Base-by-base conservation (phyloP, 1,139 yeast genomes). In the Zygosaccharomyces sapae region DNA sequence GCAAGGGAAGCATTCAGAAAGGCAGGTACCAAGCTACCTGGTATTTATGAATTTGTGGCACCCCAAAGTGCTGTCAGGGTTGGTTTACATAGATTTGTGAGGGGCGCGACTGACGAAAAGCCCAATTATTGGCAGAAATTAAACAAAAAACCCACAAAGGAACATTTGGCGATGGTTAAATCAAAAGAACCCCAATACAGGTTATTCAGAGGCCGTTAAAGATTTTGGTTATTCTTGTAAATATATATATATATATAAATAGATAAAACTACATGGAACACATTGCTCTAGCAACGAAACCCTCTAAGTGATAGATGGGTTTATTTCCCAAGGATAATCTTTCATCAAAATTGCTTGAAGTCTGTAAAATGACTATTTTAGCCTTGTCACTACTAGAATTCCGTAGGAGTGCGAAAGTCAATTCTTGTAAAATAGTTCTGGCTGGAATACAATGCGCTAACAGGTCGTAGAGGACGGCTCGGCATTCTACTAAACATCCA, bases 361-460 rank as follows among this genome's bases (percentile, higher is more conserved):
- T 70, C 10, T 77, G 77, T n/a, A 86, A 79, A 43, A 92, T 72
- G 12, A 72, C 75, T 7, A 74, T 65, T 33, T 80, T 75, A 2
- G 75, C 68, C 0, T 58, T 58, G 9, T 69, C 69, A 19, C 45
- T 37, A 8, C 45, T 47, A 30, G 48, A 38, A 27, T 52, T 65
- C 20, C 62, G 60, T 56, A 89, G 63, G 49, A 90, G 69, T 39
- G 77, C 75, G 55, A 83, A 76, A 29, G 83, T 70, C 46, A 90
- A 70, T 13, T 77, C 80, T 61, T 86, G 88, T 56, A 92, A 71
- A 25, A 92, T 82, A 13, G 81, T 71, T 49, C 83, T 76, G 1
- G 97, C 83, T 1, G 98, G 97, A 41, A 92, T 89, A 57, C 97
- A 90, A 67, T 92, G 98, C 0, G 97, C 81, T 41, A 92, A 70